Base-by-base conservation (phyloP, 768 basidiomycete species). In the Suillus americanus region DNA sequence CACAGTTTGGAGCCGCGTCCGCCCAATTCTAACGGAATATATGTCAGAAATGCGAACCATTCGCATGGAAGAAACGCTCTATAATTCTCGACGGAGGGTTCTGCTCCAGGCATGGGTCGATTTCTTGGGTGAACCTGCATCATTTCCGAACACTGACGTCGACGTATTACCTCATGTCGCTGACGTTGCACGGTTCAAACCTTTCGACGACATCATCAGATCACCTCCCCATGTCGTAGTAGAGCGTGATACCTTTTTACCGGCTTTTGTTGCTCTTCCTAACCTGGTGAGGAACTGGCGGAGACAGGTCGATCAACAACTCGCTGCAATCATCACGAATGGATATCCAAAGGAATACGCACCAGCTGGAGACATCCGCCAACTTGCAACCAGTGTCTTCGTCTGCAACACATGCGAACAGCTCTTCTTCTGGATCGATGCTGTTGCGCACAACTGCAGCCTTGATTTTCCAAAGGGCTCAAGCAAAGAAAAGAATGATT, bases 11-110 rank as follows among this genome's bases (percentile, higher is more conserved):
- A 46, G 64, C 43, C 57, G 38, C 28, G 33, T 74, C 54, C 28
- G 71, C 28, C 65, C 69, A 25, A 67, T 73, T 48, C 65, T 77
- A 18, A 60, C 48, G 41, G 70, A 68, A 9, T 70, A 74, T 60
- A 75, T 75, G 74, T 40, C 66, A 16, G 68, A 63, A 18, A 77
- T 76, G 76, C 74, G 69, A 62, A 74, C 72, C 56, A 68, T 75
- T 62, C 67, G 71, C 25, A 68, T 69, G 66, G 74, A 75, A 64
- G 73, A 76, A 48, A 73, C 60, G 48, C 67, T 75, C 9, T 77
- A 75, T 37, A 46, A 61, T 54, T 16, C 30, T 57, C 73, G 76
- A 63, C 76, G 74, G 43, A 65, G 60, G 35, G 8, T 66, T 56
- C 73, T 77, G 48, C 43, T 69, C 59, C 69, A 74, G 33, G 67